Evolutionary conservation across 257 asterid species (phyloP).

Genomic region (Capsicum chinense): DNA sequence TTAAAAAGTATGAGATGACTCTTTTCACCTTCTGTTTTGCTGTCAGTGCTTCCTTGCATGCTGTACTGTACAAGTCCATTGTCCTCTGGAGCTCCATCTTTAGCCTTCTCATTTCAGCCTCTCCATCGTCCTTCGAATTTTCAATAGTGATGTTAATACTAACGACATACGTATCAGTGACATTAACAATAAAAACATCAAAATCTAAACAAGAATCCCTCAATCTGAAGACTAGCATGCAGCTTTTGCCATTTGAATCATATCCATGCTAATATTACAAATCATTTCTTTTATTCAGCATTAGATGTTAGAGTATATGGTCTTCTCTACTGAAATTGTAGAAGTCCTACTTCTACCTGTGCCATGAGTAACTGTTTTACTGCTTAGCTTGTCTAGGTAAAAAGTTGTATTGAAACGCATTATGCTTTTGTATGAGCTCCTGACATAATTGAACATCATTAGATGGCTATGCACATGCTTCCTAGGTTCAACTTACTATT

Average conservation of each 20-base stretch:
- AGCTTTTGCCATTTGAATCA: constrained; percentile 15
- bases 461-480: not conserved
- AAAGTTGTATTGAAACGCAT: not conserved
- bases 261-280: not conserved
- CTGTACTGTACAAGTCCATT: constrained; percentile 83
- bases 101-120: constrained; percentile 84
- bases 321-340: not conserved
- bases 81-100: constrained; percentile 79
- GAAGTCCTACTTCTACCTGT: not conserved
- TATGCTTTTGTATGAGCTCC: not conserved
- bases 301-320: not conserved
- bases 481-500: constrained; percentile 13
- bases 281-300: not conserved
- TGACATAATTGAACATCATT: not conserved
- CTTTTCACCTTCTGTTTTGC: constrained; percentile 73
- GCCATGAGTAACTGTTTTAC: not conserved
- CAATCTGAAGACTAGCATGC: not conserved
- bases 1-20: constrained; percentile 10
- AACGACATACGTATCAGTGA: not conserved
- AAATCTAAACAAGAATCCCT: not conserved
- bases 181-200: not conserved
- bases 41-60: constrained; percentile 72
- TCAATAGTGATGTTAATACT: constrained; percentile 19
- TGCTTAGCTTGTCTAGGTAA: not conserved
- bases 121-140: constrained; percentile 67